Base-by-base conservation (phyloP, 139 green algal species). In the Protoeuglena noctilucae region DNA sequence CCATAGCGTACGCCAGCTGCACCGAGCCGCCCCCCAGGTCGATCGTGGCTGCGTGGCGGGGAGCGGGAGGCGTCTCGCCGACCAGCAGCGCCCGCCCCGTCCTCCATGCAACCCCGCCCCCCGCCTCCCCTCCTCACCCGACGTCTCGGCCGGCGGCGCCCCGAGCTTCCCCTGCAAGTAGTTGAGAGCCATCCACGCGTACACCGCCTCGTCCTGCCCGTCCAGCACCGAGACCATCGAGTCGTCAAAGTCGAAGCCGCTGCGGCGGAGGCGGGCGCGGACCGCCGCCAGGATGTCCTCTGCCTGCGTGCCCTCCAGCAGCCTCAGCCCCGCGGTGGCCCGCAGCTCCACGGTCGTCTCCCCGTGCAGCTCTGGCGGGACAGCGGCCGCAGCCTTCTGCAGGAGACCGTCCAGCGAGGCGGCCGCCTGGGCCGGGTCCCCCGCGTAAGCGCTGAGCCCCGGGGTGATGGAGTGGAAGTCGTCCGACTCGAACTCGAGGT, bases 151-250 rank as follows among this genome's bases (percentile, higher is more conserved):
- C 3, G 54, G 56, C 28, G 65, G 57, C 19, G 67, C 63, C 3
- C 74, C 82, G 7, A 95, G 63, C 39, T 77, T 73, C 26, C 83
- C 87, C 41, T 97, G 73, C 49, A 97, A 66, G 76, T 96, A 97
- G 68, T 99, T 99, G 17, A 97, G 72, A 2, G 90, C 95, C 23
- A 99, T 76, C 91, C 91, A 99, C 1, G 82, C 85, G 65, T 91
- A 99, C 0, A 80, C 92, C 23, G 91, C 91, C 68, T 97, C 89
- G 43, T 95, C 80, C 50, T 81, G 69, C 19, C 76, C 78, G 51
- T 74, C 73, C 40, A 87, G 53, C 27, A 87, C 80, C 28, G 70
- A 76, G 18, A 87, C 78, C 40, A 65, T 60, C 7, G 69, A 61
- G 0, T 65, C 40, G 4, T 68, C 45, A 39, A 75, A 63, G 25